These are phyloP conservation scores for Pichia gijzeniarum DNA, from an alignment of 805 yeast genomes.

Conservation along the genomic window DNA sequence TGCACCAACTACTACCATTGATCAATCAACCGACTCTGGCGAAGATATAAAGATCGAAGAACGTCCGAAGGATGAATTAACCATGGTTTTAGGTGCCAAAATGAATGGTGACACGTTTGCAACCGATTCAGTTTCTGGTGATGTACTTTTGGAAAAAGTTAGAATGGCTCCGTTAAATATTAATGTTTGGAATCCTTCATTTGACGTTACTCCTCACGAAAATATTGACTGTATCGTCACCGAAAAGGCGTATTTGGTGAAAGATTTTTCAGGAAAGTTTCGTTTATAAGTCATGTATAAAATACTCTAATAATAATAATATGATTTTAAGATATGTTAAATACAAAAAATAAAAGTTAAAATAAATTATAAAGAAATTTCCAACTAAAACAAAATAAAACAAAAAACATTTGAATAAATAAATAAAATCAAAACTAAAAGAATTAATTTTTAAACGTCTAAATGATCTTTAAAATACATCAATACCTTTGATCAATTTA, in stretches of 20 bases:
- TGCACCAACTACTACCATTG: slow-evolving; percentile 92
- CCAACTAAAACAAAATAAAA: background rate
- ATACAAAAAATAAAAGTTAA: background rate
- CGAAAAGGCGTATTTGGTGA: slow-evolving; percentile 57
- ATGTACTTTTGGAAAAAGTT: slow-evolving; percentile 40
- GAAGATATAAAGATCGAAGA: slow-evolving; percentile 79
- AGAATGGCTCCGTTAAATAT: slow-evolving; percentile 83
- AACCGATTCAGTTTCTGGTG: slow-evolving; percentile 17
- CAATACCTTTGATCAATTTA: background rate
- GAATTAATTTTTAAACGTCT: background rate
- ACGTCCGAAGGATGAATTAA: slow-evolving; percentile 75
- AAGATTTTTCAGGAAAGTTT: slow-evolving; percentile 46
- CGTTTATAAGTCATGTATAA: slow-evolving; percentile 10
- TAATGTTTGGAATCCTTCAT: slow-evolving; percentile 92
- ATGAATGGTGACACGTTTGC: slow-evolving; percentile 32
- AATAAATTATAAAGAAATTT: background rate
- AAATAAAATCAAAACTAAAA: background rate
- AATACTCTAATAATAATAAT: no score
- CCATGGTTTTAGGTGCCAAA: slow-evolving; percentile 65
- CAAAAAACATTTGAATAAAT: background rate
- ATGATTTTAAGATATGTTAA: no score
- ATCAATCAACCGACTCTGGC: slow-evolving; percentile 58
- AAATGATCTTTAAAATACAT: background rate
- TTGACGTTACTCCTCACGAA: slow-evolving; percentile 84
- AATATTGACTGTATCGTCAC: slow-evolving; percentile 87